phyloP scores from a whole-genome alignment of 768 basidiomycete genomes.

The Tremella yokohamensis region DNA sequence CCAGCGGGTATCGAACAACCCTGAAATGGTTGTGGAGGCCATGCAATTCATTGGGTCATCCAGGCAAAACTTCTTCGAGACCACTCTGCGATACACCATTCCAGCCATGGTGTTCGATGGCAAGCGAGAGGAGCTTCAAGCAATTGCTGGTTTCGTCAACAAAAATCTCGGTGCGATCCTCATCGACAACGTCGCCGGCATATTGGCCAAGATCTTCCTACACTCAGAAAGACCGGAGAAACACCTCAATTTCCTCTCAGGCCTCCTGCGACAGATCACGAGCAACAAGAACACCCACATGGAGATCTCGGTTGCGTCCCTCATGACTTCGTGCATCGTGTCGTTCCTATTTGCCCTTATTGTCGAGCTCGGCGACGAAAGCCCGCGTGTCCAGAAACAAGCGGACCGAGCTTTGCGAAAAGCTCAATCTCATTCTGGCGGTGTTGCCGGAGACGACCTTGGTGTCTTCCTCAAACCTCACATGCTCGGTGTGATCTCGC shows the following conservation, averaged over 20 bases:
- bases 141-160: constrained; percentile 27
- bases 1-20: constrained; percentile 13
- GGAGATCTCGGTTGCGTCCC: constrained; percentile 22
- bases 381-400: constrained; percentile 55
- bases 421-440: constrained; percentile 37
- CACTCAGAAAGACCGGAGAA: constrained; percentile 14
- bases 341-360: constrained; percentile 72
- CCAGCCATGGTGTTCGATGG: constrained; percentile 35
- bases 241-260: constrained; percentile 32
- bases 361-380: constrained; percentile 70
- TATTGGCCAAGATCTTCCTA: constrained; percentile 39
- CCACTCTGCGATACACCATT: constrained; percentile 35
- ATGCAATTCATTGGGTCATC: constrained; percentile 38
- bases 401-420: constrained; percentile 50
- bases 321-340: constrained; percentile 64
- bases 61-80: constrained; percentile 38
- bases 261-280: constrained; percentile 25
- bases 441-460: constrained; percentile 47
- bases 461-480: constrained; percentile 66
- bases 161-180: constrained; percentile 33
- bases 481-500: constrained; percentile 78
- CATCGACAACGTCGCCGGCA: constrained; percentile 29
- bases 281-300: constrained; percentile 9
- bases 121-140: constrained; percentile 21
- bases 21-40: constrained; percentile 35